Conservation (phyloP, 208 protist genomes). For the Leishmania tropica region DNA sequence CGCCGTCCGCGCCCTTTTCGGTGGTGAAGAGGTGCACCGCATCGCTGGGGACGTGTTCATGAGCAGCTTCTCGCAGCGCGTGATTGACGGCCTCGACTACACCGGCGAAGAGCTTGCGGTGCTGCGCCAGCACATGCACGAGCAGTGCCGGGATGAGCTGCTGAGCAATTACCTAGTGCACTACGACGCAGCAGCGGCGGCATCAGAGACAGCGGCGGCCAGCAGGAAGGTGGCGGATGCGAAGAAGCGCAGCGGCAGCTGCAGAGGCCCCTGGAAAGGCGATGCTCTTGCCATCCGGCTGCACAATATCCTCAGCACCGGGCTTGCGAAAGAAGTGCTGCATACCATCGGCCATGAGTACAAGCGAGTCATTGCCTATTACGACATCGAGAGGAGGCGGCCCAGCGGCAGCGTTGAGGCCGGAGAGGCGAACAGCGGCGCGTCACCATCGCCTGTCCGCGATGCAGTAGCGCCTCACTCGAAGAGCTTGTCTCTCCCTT, state of each 20-base stretch:
- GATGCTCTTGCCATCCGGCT: conserved; percentile 36
- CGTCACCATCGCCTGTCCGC: not conserved
- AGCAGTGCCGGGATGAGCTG: conserved; percentile 71
- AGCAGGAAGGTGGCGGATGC: not conserved
- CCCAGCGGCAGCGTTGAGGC: not conserved
- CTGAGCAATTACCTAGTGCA: conserved; percentile 53
- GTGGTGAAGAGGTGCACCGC: conserved; percentile 57
- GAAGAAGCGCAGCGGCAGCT: not conserved
- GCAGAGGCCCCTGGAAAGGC: conserved; percentile 10
- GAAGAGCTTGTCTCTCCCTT: conserved; percentile 1
- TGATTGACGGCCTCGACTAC: conserved; percentile 82
- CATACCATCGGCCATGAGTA: conserved; percentile 74
- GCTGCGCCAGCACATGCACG: conserved; percentile 56
- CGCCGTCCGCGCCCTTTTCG: conserved; percentile 76
- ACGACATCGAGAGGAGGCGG: conserved; percentile 30
- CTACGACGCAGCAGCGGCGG: conserved; percentile 27
- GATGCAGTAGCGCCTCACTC: not conserved
- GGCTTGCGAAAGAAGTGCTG: conserved; percentile 82
- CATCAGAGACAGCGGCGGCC: not conserved
- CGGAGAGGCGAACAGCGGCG: not conserved
- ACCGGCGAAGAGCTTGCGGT: conserved; percentile 79
- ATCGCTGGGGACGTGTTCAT: conserved; percentile 71
- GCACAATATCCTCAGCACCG: conserved; percentile 52
- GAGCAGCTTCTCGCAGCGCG: conserved; percentile 77
- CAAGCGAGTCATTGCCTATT: conserved; percentile 57